Evolutionary conservation across 2,329 filamentous ascomycete genomes (phyloP), one percentile per base, ranked within the genome.

Genomic region (Dactylellina cionopaga): DNA sequence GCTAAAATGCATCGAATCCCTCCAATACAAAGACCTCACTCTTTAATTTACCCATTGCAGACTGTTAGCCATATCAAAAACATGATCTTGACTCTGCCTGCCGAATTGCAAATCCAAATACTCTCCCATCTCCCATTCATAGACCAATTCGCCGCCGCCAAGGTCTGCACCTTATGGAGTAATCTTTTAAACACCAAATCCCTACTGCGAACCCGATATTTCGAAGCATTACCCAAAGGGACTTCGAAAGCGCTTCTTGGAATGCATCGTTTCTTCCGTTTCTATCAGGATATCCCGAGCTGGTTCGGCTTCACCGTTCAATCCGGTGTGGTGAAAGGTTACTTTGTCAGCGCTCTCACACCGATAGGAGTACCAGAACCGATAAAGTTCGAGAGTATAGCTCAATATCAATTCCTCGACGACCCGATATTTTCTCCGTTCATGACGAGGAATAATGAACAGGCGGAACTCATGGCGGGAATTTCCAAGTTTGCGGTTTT

Each of bases 21-120:
- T n/a, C n/a, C n/a, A n/a, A n/a, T n/a, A n/a, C n/a, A n/a, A n/a
- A n/a, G n/a, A n/a, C n/a, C n/a, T n/a, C n/a, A n/a, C n/a, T n/a
- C n/a, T n/a, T n/a, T n/a, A 39, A 13, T n/a, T 5, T 5, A 44
- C 17, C 41, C 15, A 44, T 2, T n/a, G n/a, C n/a, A n/a, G n/a
- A n/a, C n/a, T n/a, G n/a, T n/a, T n/a, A n/a, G n/a, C n/a, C n/a
- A n/a, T 33, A 44, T 22, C 15, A 19, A 44, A 44, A 15, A 19
- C 24, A 19, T 44, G 19, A 17, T 13, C n/a, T 29, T n/a, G 17
- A n/a, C 5, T 10, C 44, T 68, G 37, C 63, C 63, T 15, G 7
- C n/a, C 6, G 63, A 68, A 35, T 25, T 68, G 2, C 52, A 52
- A 39, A 51, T 43, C 46, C 63, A 43, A 13, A 60, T 68, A 15